Base-by-base conservation (phyloP, 1,284 basidiomycete genomes). In the Ceraceosorus guamensis region DNA sequence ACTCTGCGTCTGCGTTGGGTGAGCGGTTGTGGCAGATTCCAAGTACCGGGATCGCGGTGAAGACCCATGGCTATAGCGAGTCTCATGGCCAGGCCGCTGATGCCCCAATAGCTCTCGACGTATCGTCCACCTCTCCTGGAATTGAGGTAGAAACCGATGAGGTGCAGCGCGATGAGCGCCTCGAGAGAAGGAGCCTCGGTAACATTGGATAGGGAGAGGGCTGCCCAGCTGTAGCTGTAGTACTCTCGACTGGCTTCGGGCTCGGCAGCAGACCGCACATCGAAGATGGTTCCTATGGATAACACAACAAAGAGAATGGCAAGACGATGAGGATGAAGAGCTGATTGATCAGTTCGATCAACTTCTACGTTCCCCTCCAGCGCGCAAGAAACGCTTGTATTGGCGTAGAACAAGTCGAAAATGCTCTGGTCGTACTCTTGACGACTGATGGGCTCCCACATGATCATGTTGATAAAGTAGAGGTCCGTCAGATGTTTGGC, bases 41-140 rank as follows among this genome's bases (percentile, higher is more conserved):
- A 56, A 8, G 44, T 35, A 16, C 34, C 24, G 14, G 54, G 50
- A 33, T 56, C 54, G 30, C 54, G 47, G 43, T 56, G 54, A 16
- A 56, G 35, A 34, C 54, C 54, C 33, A 49, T 41, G 33, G 48
- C 31, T 24, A 56, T 45, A 24, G 48, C 43, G 16, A 50, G 14
- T 8, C 50, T 31, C 34, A 44, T 35, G 32, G 50, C 45, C 3
- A 34, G 8, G 16, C 54, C 54, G 3, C 43, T n/a, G 8, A 56
- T 31, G 8, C 46, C 46, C 24, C 34, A 52, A 18, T 43, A 37
- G 45, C 37, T 31, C 13, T 56, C 54, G 16, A 50, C 54, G 39
- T 56, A 53, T n/a, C 48, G 34, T 32, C 54, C 54, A 18, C 33
- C 48, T 6, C 44, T 39, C 7, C 49, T n/a, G 31, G 37, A 37